Evolutionary conservation across 257 asterid genomes (phyloP), one percentile per base, ranked within the genome.

Genomic region (Fraxinus americana): DNA sequence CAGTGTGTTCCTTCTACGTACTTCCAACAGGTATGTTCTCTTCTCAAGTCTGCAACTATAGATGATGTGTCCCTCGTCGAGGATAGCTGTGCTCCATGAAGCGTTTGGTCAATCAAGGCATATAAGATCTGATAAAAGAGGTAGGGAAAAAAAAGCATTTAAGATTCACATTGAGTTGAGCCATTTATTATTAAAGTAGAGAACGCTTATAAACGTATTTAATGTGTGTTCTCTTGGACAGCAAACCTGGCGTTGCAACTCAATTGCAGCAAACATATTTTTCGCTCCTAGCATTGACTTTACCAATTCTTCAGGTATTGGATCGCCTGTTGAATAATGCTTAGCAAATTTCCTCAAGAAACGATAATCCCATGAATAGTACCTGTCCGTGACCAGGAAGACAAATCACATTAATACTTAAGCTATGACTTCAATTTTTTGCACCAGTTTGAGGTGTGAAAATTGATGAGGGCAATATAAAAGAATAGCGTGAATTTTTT

Each of bases 181-280:
- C 27, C 78, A 67, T 74, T 68, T 67, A 41, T 35, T 17, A 52
- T 39, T 25, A 8, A 81, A 16, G 68, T 32, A 70, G 34, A 74
- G 68, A 75, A 79, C 12, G 70, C 75, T 14, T 35, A 32, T 54
- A 63, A 68, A 32, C 70, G 72, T 29, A 27, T 75, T 70, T 43
- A 48, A 78, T 39, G 68, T 35, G 39, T 23, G 32, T 25, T 54
- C 30, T 75, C 66, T 59, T 50, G 16, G 77, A 84, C 69, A 70
- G 80, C 84, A 83, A 82, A 95, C 99, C 98, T 95, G 99, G 48
- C 92, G 91, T 82, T 95, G 99, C 87, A 95, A 84, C 86, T 95
- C 99, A 1, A 93, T 93, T 48, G 94, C 99, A 82, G 93, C 89
- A 89, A 95, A 95, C 98, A 95, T 89, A 52, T 83, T 86, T 87